Percentiles rank a stretch among this genome's conserved stretches.
Evolutionary conservation across 1,284 basidiomycete genomes (phyloP).

Genomic region (Volvariella surrecta): DNA sequence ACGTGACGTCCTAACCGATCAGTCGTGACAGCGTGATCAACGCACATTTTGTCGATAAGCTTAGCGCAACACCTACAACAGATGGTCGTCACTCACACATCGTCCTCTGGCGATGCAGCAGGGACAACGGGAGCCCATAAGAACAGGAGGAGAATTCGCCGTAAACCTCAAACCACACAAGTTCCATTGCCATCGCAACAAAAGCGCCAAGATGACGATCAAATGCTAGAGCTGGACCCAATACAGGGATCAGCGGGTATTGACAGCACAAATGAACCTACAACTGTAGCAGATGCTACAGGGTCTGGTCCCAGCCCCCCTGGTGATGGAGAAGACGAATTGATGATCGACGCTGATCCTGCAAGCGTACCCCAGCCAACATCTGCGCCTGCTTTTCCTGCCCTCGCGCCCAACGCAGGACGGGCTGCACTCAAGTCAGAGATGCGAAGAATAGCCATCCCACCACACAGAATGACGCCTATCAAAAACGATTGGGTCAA

Average conservation of each 20-base stretch:
- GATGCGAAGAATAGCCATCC: conserved; percentile 79
- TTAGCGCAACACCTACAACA: too few relatives aligned
- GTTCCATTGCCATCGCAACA: conserved; percentile 10
- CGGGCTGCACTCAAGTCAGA: conserved; percentile 64
- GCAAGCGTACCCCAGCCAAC: conserved; percentile 29
- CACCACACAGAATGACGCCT: conserved; percentile 96
- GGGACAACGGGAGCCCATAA: conserved; percentile 22
- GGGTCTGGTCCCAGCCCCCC: conserved; percentile 7
- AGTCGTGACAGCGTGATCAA: too few relatives aligned
- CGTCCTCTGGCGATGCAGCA: not conserved
- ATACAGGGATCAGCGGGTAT: conserved; percentile 8
- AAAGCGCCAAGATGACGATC: conserved; percentile 22
- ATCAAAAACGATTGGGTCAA: conserved; percentile 97
- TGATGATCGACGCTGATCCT: conserved; percentile 53
- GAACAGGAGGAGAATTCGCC: conserved; percentile 45
- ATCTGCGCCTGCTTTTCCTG: conserved; percentile 55
- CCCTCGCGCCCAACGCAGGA: conserved; percentile 50
- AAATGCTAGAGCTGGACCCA: conserved; percentile 19
- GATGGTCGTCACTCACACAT: conserved; percentile 7
- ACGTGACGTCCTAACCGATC: too few relatives aligned
- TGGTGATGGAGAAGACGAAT: conserved; percentile 41
- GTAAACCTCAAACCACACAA: conserved; percentile 28
- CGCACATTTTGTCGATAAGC: too few relatives aligned
- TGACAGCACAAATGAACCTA: conserved; percentile 10
- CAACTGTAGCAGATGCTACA: conserved; percentile 8